Evolutionary conservation across 805 yeast genomes (phyloP), one percentile per base, ranked within the genome.

Genomic region (Ogataea nitratoaversa): DNA sequence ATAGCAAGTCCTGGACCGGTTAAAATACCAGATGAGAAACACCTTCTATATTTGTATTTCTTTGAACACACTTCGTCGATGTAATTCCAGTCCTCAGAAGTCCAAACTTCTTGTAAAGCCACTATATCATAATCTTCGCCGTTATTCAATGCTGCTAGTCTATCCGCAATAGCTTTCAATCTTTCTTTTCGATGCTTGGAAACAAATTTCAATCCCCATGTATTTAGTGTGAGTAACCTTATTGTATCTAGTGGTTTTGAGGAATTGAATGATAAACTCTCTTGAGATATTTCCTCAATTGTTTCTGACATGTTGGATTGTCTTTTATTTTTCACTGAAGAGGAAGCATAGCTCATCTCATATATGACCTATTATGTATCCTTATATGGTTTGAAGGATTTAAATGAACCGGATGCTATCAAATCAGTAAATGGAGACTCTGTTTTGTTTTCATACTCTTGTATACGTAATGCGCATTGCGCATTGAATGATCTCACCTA

Each of bases 21-120:
- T 2, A 93, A 49, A 4, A 93, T 86, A 0, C 98, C 99, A 3
- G 95, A 74, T 43, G 76, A 78, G 65, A 84, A 93, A 38, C 75
- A 67, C 44, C 96, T 72, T 37, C 78, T 61, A 59, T 77, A 80
- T 0, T 91, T 90, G 50, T 73, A 85, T 29, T 54, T 56, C 1
- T 51, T 49, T 2, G 58, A 40, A 43, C 89, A 76, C 5, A 57
- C 59, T 3, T 48, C 44, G 14, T 71, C 70, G 17, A 93, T 62
- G 46, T 77, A 76, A 1, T 76, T 73, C 90, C 90, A 90, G 60
- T 93, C 99, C 34, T 74, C 79, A 47, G 79, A 73, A 30, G 82
- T 82, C 99, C 99, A 93, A 11, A 93, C 72, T 57, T 93, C 99
- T 60, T 93, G 99, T n/a, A 93, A 67, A 1, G 96, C 96, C 6